Evolutionary conservation across 208 protist genomes (phyloP).

Genomic region (Giardia duodenalis): DNA sequence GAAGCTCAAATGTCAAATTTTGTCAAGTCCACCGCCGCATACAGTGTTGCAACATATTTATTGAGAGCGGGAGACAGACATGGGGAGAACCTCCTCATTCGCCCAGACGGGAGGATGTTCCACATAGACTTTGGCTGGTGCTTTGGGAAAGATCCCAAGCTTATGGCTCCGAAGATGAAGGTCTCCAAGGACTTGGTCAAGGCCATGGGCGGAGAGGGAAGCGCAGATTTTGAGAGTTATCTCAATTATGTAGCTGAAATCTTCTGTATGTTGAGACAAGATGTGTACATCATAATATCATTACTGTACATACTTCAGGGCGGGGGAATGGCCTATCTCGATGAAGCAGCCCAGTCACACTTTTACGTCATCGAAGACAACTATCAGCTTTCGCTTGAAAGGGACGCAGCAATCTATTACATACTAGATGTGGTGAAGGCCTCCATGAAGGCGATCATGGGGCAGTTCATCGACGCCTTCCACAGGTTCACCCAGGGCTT

Average conservation of each 20-base stretch:
- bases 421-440: background rate
- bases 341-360: background rate
- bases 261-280: background rate
- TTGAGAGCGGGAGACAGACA: conserved; percentile 46
- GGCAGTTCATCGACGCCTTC: background rate
- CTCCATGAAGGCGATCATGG: background rate
- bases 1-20: conserved; percentile 32
- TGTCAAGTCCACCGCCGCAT: conserved; percentile 36
- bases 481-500: background rate
- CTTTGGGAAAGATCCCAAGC: conserved; percentile 43
- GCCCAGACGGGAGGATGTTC: conserved; percentile 31
- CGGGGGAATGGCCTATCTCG: background rate
- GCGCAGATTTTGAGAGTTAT: background rate
- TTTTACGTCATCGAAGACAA: background rate
- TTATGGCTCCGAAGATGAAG: conserved; percentile 37
- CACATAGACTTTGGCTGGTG: conserved; percentile 49
- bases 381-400: background rate
- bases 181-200: conserved; percentile 39
- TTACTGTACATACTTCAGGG: background rate
- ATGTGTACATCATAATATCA: background rate
- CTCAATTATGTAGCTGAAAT: background rate
- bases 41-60: conserved; percentile 45
- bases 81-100: conserved; percentile 43
- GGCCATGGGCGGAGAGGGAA: conserved; percentile 32
- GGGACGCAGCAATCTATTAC: background rate